Percentiles rank a stretch among this genome's conserved stretches.
These are phyloP conservation scores for Aureobasidium sp. DNA, from an alignment of 2,329 filamentous ascomycete genomes.

Conservation along the genomic window DNA sequence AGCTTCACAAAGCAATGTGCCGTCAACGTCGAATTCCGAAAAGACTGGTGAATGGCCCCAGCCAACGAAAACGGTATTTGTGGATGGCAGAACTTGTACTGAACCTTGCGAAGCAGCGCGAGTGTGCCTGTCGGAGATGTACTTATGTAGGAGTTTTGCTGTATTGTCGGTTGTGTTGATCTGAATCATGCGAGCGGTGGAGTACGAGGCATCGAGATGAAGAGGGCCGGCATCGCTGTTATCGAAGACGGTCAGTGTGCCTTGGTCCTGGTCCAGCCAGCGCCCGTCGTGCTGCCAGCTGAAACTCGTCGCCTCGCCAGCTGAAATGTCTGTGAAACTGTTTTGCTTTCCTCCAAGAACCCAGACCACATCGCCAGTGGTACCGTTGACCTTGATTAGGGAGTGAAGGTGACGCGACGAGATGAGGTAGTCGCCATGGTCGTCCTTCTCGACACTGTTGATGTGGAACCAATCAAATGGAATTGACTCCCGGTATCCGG, in stretches of 20 bases:
- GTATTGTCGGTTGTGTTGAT: conserved; percentile 24
- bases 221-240: conserved; percentile 36
- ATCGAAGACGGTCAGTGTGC: conserved; percentile 22
- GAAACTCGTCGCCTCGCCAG: conserved; percentile 22
- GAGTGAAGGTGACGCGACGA: conserved; percentile 43
- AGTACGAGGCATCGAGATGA: conserved; percentile 27
- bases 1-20: conserved; percentile 45
- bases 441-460: conserved; percentile 45
- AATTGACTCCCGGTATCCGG: conserved; percentile 33
- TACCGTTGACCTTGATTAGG: conserved; percentile 38
- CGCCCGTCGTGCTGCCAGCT: conserved; percentile 40
- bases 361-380: conserved; percentile 42
- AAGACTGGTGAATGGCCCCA: conserved; percentile 42
- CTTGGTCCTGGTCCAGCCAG: conserved; percentile 25
- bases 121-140: conserved; percentile 28
- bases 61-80: conserved; percentile 48
- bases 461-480: conserved; percentile 44
- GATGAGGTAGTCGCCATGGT: conserved; percentile 43
- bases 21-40: conserved; percentile 37
- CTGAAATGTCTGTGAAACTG: conserved; percentile 15
- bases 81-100: conserved; percentile 42
- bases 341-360: conserved; percentile 28
- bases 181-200: conserved; percentile 20
- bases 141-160: conserved; percentile 23
- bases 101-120: conserved; percentile 44